These are phyloP conservation scores for Botryosphaeria dothidea DNA, from an alignment of 2,329 filamentous ascomycete genomes.

Conservation along the genomic window DNA sequence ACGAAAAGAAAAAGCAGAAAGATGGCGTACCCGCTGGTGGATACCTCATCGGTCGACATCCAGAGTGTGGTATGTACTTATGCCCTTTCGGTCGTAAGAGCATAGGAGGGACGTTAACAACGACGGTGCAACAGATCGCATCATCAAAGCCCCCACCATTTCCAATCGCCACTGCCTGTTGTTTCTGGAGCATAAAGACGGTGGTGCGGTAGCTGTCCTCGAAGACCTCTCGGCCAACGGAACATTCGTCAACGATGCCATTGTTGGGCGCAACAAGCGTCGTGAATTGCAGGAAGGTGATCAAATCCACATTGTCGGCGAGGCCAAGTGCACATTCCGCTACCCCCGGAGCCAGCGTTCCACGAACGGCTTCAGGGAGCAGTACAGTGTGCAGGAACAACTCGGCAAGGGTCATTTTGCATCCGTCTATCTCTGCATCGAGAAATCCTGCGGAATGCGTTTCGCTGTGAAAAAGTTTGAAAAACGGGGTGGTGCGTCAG, in stretches of 20 bases:
- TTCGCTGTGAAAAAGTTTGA: slow-evolving; percentile 96
- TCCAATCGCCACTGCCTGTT: slow-evolving; percentile 82
- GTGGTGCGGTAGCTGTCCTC: slow-evolving; percentile 67
- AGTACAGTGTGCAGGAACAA: slow-evolving; percentile 81
- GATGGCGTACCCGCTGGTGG: slow-evolving; percentile 68
- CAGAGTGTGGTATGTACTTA: slow-evolving; percentile 76
- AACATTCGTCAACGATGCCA: slow-evolving; percentile 90
- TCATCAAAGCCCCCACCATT: slow-evolving; percentile 73
- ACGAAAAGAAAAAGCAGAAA: slow-evolving; percentile 58
- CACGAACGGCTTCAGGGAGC: slow-evolving; percentile 77
- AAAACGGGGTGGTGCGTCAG: slow-evolving; percentile 77
- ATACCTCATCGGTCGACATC: slow-evolving; percentile 89
- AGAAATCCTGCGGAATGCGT: slow-evolving; percentile 77
- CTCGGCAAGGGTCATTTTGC: slow-evolving; percentile 95
- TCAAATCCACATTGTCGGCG: slow-evolving; percentile 82
- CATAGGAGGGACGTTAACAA: neutral
- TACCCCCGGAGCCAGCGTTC: slow-evolving; percentile 60
- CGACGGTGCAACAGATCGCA: slow-evolving; percentile 55
- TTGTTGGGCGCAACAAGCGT: slow-evolving; percentile 88
- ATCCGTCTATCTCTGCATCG: slow-evolving; percentile 86
- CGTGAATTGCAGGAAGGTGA: slow-evolving; percentile 87
- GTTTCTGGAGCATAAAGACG: slow-evolving; percentile 62
- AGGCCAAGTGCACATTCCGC: slow-evolving; percentile 85
- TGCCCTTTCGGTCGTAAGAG: neutral
- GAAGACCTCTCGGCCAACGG: slow-evolving; percentile 96